Base-by-base conservation (phyloP, 2,329 filamentous ascomycete species). In the Sporothrix globosa region DNA sequence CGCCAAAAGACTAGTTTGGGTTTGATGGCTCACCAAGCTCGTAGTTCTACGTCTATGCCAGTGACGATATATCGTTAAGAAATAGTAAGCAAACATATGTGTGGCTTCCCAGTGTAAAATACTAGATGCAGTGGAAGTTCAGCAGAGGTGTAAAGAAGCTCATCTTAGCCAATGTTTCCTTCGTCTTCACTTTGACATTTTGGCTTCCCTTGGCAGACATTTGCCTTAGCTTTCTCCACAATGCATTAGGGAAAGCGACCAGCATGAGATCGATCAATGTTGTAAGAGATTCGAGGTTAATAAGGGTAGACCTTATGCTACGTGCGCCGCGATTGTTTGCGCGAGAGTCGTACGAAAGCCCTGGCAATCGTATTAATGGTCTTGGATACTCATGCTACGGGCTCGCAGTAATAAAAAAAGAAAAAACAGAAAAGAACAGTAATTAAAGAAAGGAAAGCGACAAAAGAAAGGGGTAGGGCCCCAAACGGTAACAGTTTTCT, bases 131-230 rank as follows among this genome's bases (percentile, higher is more conserved):
- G 24, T 24, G 34, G 19, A 24, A 24, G 6, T 21, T 17, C n/a
- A 61, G 17, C 13, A 24, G 13, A 46, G 60, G 60, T 46, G n/a
- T 19, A 63, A 48, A 63, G 60, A 46, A 63, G 60, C 60, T 63
- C 41, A 30, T 48, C 41, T 48, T 63, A 41, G 21, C 24, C n/a
- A 30, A 11, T 27, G 41, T 21, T 21, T 46, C 60, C 21, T 30
- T 48, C 21, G 13, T 27, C 60, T 63, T 48, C 6, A 46, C 60
- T 63, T 41, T 63, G 4, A 7, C 41, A 6, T 27, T 19, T 6
- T 21, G 34, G 1, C 34, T 41, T 24, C 34, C 14, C 34, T 44
- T 44, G 13, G 5, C 21, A 7, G 34, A n/a, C 14, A 60, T 24
- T 41, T 60, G 5, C 11, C 56, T 41, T 44, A 39, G 56, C 19